Evolutionary conservation across 164 flowering plant species (phyloP).

Genomic region (Cinnamomum micranthum): DNA sequence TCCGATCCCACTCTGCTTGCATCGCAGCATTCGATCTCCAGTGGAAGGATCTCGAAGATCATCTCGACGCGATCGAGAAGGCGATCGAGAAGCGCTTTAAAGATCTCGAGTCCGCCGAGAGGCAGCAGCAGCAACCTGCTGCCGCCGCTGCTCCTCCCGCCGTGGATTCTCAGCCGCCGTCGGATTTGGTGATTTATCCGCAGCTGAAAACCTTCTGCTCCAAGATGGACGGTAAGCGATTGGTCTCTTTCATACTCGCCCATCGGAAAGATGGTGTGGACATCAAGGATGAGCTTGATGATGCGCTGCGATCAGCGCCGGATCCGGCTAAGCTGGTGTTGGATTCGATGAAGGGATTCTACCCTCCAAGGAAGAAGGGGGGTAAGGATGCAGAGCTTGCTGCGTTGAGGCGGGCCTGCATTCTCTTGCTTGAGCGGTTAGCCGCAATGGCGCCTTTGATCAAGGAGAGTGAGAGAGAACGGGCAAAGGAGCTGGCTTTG

Average conservation of each 20-base stretch:
- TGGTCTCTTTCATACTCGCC: conserved; percentile 32
- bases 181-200: conserved; percentile 22
- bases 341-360: conserved; percentile 52
- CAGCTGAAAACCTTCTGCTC: conserved; percentile 41
- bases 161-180: not conserved
- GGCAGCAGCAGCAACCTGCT: not conserved
- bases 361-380: not conserved
- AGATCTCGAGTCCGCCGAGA: conserved; percentile 18
- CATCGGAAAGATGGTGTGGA: conserved; percentile 23
- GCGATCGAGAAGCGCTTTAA: conserved; percentile 22
- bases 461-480: conserved; percentile 28
- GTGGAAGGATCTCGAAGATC: conserved; percentile 63
- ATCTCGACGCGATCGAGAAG: conserved; percentile 45
- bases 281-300: conserved; percentile 35
- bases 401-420: conserved; percentile 29
- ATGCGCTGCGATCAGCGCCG: conserved; percentile 33
- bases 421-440: conserved; percentile 47
- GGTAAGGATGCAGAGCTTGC: conserved; percentile 20
- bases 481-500: conserved; percentile 42
- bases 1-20: conserved; percentile 33
- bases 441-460: conserved; percentile 17
- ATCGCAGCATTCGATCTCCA: conserved; percentile 45
- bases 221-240: conserved; percentile 52
- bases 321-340: conserved; percentile 56
- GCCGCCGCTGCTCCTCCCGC: not conserved